Evolutionary conservation across 805 yeast genomes (phyloP).

Genomic region (Phaffomyces thermotolerans): DNA sequence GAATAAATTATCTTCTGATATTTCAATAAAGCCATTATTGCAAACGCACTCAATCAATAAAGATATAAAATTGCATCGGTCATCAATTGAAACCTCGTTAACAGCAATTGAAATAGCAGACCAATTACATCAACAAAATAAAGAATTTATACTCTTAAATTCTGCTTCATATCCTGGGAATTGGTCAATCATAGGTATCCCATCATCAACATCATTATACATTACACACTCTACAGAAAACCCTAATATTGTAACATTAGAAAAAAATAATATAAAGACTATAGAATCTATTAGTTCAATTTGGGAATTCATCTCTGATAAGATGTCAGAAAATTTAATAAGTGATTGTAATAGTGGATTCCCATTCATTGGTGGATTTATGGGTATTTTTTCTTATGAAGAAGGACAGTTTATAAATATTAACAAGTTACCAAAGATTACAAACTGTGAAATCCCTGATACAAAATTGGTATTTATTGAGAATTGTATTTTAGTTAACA

Average conservation of each 20-base stretch:
- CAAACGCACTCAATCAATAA: background rate
- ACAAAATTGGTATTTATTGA: slow-evolving; percentile 68
- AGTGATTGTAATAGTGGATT: slow-evolving; percentile 27
- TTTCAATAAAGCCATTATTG: slow-evolving; percentile 16
- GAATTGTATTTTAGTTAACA: slow-evolving; percentile 52
- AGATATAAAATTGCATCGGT: background rate
- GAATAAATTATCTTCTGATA: slow-evolving; percentile 5
- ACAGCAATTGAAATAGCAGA: slow-evolving; percentile 49
- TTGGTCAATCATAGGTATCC: slow-evolving; percentile 83
- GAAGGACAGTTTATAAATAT: slow-evolving; percentile 50
- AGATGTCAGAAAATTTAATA: slow-evolving; percentile 33
- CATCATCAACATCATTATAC: slow-evolving; percentile 35
- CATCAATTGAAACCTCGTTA: background rate
- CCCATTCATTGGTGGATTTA: slow-evolving; percentile 87
- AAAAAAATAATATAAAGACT: background rate
- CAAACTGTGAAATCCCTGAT: slow-evolving; percentile 50
- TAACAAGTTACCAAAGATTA: slow-evolving; percentile 29
- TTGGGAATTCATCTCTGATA: slow-evolving; percentile 47
- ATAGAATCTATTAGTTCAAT: slow-evolving; percentile 24
- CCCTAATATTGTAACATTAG: slow-evolving; percentile 4
- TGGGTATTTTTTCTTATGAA: slow-evolving; percentile 85
- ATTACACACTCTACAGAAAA: slow-evolving; percentile 56
- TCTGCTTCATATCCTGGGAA: slow-evolving; percentile 81
- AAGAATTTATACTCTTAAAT: slow-evolving; percentile 56
- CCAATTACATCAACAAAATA: slow-evolving; percentile 19